phyloP scores from a whole-genome alignment of 441 rosid genomes.

The Adansonia madagascariensis region DNA sequence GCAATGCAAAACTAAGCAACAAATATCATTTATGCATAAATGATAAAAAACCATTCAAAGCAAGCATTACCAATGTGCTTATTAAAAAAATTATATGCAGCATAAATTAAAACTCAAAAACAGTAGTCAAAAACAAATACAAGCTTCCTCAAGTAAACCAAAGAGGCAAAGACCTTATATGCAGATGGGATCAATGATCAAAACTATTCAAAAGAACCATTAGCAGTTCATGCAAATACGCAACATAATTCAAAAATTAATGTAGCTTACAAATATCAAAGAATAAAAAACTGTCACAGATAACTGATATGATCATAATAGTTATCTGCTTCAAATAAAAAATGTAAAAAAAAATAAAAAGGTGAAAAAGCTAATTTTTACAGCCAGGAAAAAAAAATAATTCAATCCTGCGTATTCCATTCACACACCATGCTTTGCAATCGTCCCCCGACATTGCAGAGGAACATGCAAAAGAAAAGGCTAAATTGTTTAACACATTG shows the following conservation, averaged over 20 bases:
- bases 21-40: not conserved
- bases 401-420: not conserved
- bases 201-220: not conserved
- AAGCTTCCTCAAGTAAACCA: not conserved
- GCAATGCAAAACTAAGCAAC: not conserved
- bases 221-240: not conserved
- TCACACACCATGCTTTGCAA: not conserved
- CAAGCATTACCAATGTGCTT: not conserved
- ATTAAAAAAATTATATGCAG: not conserved
- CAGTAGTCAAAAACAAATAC: not conserved
- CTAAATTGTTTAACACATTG: not conserved
- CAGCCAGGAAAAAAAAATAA: not conserved
- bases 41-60: not conserved
- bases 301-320: not conserved
- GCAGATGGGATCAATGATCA: not conserved
- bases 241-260: not conserved
- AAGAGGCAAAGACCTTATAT: not conserved
- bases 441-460: not conserved
- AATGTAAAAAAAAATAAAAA: not conserved
- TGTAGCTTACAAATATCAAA: not conserved
- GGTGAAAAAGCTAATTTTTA: not conserved
- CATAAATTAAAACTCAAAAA: not conserved
- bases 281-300: not conserved
- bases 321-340: constrained; percentile 7
- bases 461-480: not conserved